Evolutionary conservation across 371 early-diverging fungal species (phyloP).

Genomic region (Apophysomyces ossiformis): DNA sequence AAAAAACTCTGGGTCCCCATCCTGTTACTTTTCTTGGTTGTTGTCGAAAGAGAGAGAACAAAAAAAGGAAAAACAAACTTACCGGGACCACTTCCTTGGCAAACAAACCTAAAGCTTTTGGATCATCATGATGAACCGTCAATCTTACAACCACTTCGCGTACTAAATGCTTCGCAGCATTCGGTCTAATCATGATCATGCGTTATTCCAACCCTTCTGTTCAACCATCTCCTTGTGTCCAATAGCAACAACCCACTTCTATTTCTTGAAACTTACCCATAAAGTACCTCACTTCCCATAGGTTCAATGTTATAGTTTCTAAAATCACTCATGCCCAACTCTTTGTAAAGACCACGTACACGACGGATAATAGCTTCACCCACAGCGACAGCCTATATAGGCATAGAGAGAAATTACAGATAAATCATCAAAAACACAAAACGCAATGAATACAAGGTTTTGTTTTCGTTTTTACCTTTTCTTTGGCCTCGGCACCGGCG

Average conservation of each 20-base stretch:
- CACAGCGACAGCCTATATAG: constrained; percentile 56
- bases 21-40: neutral
- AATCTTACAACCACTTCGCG: constrained; percentile 73
- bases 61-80: constrained; percentile 14
- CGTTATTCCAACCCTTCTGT: neutral
- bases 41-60: too few relatives aligned
- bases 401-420: too few relatives aligned
- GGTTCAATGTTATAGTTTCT: constrained; percentile 62
- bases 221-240: neutral
- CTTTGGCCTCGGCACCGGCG: constrained; percentile 67
- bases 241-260: neutral
- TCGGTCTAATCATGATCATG: constrained; percentile 38
- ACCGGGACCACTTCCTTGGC: constrained; percentile 73
- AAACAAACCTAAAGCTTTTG: constrained; percentile 61
- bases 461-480: constrained; percentile 13
- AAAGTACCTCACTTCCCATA: constrained; percentile 72
- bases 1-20: neutral
- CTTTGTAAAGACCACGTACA: constrained; percentile 53
- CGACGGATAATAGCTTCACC: constrained; percentile 68
- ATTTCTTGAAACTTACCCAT: constrained; percentile 53
- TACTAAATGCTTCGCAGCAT: constrained; percentile 37
- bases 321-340: constrained; percentile 56
- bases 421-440: too few relatives aligned
- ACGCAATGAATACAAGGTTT: too few relatives aligned
- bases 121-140: constrained; percentile 63